Evolutionary conservation across 1,139 yeast species (phyloP), one percentile per base, ranked within the genome.

Genomic region (Schwanniomyces etchellsii): DNA sequence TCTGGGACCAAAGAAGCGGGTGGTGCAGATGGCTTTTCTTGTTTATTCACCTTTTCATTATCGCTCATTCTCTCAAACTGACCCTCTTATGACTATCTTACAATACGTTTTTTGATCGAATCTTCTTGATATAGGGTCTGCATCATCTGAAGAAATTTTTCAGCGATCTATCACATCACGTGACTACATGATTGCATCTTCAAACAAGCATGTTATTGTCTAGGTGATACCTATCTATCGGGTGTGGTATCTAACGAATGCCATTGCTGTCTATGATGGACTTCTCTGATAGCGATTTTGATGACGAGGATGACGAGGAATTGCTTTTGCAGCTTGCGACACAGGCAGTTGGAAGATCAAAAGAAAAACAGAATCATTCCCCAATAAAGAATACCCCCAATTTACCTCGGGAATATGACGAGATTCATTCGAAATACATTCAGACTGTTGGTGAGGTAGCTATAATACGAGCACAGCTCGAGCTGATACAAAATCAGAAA

Each of bases 1-100:
- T 75, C 79, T 14, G 96, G 96, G 17, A 84, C 89, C 34, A 85
- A 64, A 6, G 86, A 77, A 2, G 85, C 88, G 41, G 74, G 54
- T 66, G 86, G 50, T 55, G 67, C 43, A n/a, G 60, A 44, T 14
- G 55, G 29, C 31, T 40, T 30, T 34, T 36, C 64, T 63, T 37
- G 59, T 60, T 43, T 45, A 36, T 39, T 61, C 4, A 21, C 54
- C 36, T 55, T 55, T 29, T 40, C 13, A 49, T 48, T 40, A 54
- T 60, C 28, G 64, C 22, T 22, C 31, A 29, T 29, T 18, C 20
- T n/a, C n/a, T n/a, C n/a, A n/a, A n/a, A n/a, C n/a, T n/a, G n/a
- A n/a, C n/a, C n/a, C 16, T 27, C 7, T 27, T n/a, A n/a, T n/a
- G n/a, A n/a, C n/a, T n/a, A n/a, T n/a, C n/a, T n/a, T n/a, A n/a